Conservation (phyloP, 2,329 filamentous ascomycete genomes). For the Boeremia lycopersici region DNA sequence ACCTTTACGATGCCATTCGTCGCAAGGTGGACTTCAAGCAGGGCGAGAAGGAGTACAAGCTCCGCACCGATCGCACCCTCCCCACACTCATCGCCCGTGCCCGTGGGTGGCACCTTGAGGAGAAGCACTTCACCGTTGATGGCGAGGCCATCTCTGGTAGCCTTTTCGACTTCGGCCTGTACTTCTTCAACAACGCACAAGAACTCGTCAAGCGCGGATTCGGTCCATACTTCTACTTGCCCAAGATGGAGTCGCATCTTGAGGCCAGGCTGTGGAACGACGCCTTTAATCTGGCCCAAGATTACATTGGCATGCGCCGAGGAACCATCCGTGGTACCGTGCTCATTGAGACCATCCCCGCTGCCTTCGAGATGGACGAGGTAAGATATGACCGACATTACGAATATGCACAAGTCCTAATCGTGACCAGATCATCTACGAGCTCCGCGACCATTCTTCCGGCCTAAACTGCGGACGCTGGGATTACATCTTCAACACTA, state of each 20-base stretch:
- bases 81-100: conserved; percentile 94
- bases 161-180: conserved; percentile 96
- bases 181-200: conserved; percentile 98
- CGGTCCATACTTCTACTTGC: conserved; percentile 97
- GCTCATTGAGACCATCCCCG: conserved; percentile 95
- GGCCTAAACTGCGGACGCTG: conserved; percentile 98
- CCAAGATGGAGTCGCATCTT: conserved; percentile 97
- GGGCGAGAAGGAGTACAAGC: conserved; percentile 94
- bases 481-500: conserved; percentile 99
- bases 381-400: conserved; percentile 31
- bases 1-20: conserved; percentile 94
- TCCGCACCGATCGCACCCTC: conserved; percentile 83
- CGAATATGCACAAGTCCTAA: conserved; percentile 16
- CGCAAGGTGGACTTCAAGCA: conserved; percentile 96
- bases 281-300: conserved; percentile 93
- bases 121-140: conserved; percentile 97
- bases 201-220: conserved; percentile 83
- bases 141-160: conserved; percentile 91
- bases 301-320: conserved; percentile 85
- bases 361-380: conserved; percentile 99
- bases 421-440: conserved; percentile 80
- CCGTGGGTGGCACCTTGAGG: conserved; percentile 95
- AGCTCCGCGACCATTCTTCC: conserved; percentile 93
- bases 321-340: conserved; percentile 95
- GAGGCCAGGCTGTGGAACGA: conserved; percentile 99